A percentile compares a stretch with the other conserved stretches of the same genome.
Conservation (phyloP, 148 eudicot genomes). For the Camellia sinensis region DNA sequence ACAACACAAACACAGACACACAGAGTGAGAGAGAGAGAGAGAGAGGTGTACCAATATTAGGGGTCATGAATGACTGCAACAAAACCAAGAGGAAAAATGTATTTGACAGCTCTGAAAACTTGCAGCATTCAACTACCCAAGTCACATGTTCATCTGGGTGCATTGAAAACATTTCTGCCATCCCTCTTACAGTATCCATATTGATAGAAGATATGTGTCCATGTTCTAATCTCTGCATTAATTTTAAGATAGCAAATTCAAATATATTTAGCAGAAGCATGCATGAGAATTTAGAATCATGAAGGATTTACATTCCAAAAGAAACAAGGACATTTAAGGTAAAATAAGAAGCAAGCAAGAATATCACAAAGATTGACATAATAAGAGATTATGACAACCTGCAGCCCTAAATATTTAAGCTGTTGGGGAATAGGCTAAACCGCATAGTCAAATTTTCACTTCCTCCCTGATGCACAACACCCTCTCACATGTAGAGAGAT, state of each 20-base stretch:
- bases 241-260: no score
- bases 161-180: conserved; percentile 46
- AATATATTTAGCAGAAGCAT: no score
- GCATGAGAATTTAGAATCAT: no score
- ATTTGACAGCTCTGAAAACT: conserved; percentile 55
- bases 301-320: conserved; percentile 12
- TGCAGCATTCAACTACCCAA: conserved; percentile 71
- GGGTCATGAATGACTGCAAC: conserved; percentile 45
- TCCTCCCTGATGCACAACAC: background rate
- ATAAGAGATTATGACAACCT: background rate
- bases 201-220: conserved; percentile 41
- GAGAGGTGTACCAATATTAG: conserved; percentile 38
- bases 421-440: background rate
- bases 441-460: background rate
- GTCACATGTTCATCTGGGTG: conserved; percentile 42
- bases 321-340: background rate
- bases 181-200: conserved; percentile 39
- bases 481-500: background rate
- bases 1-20: background rate
- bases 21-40: background rate
- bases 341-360: background rate
- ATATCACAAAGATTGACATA: background rate
- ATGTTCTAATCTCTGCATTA: conserved; percentile 1
- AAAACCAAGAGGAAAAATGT: conserved; percentile 58
- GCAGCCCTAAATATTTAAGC: background rate